phyloP scores from a whole-genome alignment of 2,329 filamentous ascomycete species.

The Monilinia laxa region DNA sequence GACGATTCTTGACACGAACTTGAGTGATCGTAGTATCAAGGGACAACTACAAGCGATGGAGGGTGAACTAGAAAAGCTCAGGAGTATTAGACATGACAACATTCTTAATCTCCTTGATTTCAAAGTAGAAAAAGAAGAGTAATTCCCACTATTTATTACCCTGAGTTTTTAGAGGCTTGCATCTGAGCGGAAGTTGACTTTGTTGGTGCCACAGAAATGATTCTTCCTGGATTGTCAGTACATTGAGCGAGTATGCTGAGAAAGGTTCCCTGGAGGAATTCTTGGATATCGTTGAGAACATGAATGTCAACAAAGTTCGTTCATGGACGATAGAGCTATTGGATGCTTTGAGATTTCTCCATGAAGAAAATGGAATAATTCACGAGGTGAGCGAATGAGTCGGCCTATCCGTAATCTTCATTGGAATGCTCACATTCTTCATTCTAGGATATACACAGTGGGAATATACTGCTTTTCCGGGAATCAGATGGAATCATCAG shows the following conservation, averaged over 20 bases:
- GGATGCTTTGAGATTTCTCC: constrained; percentile 83
- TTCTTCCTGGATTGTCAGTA: constrained; percentile 66
- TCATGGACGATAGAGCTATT: constrained; percentile 91
- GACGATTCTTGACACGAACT: constrained; percentile 56
- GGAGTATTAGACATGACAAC: constrained; percentile 72
- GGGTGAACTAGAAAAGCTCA: constrained; percentile 71
- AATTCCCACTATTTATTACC: too few species aligned
- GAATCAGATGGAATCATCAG: constrained; percentile 66
- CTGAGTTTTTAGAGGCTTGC: not conserved
- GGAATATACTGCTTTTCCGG: constrained; percentile 76
- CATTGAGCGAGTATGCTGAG: constrained; percentile 74
- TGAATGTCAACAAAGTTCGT: constrained; percentile 73
- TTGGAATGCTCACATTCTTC: not conserved
- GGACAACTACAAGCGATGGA: constrained; percentile 76
- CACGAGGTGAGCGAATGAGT: constrained; percentile 55
- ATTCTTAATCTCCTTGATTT: constrained; percentile 80
- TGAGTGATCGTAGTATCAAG: constrained; percentile 62
- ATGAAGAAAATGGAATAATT: constrained; percentile 71
- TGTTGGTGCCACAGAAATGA: constrained; percentile 35
- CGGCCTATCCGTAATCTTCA: not conserved
- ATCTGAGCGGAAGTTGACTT: constrained; percentile 32
- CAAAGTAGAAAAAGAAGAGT: constrained; percentile 65
- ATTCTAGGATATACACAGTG: constrained; percentile 64
- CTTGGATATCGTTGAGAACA: constrained; percentile 72
- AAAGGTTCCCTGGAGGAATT: constrained; percentile 82